A percentile compares a stretch with the other conserved stretches of the same genome.
phyloP scores from a whole-genome alignment of 352 stramenopile species.

The Globisporangium perplexum region DNA sequence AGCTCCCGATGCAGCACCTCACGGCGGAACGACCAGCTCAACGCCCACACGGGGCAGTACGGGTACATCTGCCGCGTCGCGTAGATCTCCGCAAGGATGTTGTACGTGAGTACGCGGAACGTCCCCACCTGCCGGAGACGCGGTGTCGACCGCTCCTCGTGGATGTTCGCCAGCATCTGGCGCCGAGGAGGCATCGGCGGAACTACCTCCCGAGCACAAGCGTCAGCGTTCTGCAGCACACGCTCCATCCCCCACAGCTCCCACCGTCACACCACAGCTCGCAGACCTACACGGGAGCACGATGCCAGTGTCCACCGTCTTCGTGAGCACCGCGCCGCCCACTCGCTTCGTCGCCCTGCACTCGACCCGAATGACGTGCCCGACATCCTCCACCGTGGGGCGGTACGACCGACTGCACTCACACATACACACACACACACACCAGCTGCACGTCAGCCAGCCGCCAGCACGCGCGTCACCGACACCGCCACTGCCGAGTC shows the following conservation, averaged over 20 bases:
- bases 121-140: conserved; percentile 71
- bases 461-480: no score
- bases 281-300: conserved; percentile 75
- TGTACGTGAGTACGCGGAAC: conserved; percentile 88
- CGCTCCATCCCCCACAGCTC: no score
- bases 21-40: conserved; percentile 96
- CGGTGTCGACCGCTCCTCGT: conserved; percentile 69
- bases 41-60: conserved; percentile 95
- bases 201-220: conserved; percentile 32
- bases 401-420: conserved; percentile 60
- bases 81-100: conserved; percentile 91
- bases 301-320: conserved; percentile 80
- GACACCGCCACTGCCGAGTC: no score
- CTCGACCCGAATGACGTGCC: conserved; percentile 77
- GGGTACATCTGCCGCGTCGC: conserved; percentile 92
- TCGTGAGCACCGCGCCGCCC: conserved; percentile 47
- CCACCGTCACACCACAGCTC: no score
- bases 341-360: conserved; percentile 61
- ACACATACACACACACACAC: conserved; percentile 2
- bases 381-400: conserved; percentile 57
- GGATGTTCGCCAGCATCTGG: conserved; percentile 79
- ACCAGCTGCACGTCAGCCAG: no score
- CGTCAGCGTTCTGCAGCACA: not conserved
- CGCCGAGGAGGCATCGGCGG: conserved; percentile 64
- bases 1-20: conserved; percentile 89